Conservation (phyloP, 1,139 yeast genomes). For the Yamadazyma pseudoaaseri region DNA sequence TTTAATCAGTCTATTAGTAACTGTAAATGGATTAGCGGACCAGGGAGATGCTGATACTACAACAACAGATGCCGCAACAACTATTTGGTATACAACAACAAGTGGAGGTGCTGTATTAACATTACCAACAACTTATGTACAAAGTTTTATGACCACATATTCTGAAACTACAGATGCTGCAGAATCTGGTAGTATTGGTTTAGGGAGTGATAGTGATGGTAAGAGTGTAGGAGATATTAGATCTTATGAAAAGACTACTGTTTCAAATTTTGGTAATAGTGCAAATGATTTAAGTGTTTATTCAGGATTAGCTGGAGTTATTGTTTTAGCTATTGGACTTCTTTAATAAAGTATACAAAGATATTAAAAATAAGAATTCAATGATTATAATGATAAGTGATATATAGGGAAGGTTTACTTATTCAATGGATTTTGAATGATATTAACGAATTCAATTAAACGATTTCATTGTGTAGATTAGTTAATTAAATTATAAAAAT, state of each 20-base stretch:
- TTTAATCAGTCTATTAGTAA: slow-evolving; percentile 10
- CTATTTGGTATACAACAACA: slow-evolving; percentile 39
- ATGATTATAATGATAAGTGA: neutral
- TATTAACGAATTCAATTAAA: too few species aligned
- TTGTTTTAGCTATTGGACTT: slow-evolving; percentile 4
- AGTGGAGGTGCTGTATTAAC: slow-evolving; percentile 28
- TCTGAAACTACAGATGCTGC: slow-evolving; percentile 20
- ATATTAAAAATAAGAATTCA: neutral
- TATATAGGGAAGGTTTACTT: too few species aligned
- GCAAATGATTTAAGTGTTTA: slow-evolving; percentile 3
- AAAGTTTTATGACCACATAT: slow-evolving; percentile 28
- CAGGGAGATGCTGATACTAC: slow-evolving; percentile 19
- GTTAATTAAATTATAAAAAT: too few species aligned
- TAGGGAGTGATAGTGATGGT: slow-evolving; percentile 26
- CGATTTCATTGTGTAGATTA: too few species aligned
- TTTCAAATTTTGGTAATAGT: slow-evolving; percentile 8
- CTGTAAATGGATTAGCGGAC: slow-evolving; percentile 20
- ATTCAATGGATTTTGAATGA: too few species aligned
- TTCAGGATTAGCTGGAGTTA: slow-evolving; percentile 9
- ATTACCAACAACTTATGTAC: slow-evolving; percentile 29
- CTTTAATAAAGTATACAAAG: neutral
- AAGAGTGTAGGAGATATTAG: slow-evolving; percentile 37
- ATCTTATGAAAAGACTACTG: slow-evolving; percentile 26
- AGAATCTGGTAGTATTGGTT: slow-evolving; percentile 34
- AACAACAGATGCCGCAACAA: slow-evolving; percentile 18